Percentiles rank a stretch among this genome's conserved stretches.
These are phyloP conservation scores for Acorus calamus DNA, from an alignment of 106 monocot genomes.

Conservation along the genomic window DNA sequence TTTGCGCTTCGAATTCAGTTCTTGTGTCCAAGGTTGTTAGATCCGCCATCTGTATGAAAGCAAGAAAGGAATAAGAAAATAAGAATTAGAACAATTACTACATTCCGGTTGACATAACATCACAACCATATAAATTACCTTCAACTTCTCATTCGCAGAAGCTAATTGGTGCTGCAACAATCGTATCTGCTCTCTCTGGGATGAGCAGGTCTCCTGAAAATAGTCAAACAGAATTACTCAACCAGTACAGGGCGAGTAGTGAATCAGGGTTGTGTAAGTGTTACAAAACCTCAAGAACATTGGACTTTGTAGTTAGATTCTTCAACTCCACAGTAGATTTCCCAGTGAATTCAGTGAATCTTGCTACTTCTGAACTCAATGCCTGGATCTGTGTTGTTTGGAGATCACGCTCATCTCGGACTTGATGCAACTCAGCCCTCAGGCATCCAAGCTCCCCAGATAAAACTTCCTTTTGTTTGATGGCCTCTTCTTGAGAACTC, in stretches of 20 bases:
- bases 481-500: constrained; percentile 63
- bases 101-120: no score
- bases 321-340: constrained; percentile 25
- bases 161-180: constrained; percentile 41
- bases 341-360: constrained; percentile 21
- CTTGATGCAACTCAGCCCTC: constrained; percentile 57
- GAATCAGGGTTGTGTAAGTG: no score
- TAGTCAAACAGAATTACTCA: background rate
- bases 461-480: constrained; percentile 58
- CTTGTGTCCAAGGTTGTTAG: constrained; percentile 37
- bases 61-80: background rate
- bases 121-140: constrained; percentile 25
- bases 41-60: constrained; percentile 38
- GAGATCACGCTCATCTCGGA: constrained; percentile 67
- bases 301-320: constrained; percentile 4
- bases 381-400: constrained; percentile 34
- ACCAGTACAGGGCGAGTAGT: no score
- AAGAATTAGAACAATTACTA: background rate
- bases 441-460: constrained; percentile 41
- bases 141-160: constrained; percentile 52
- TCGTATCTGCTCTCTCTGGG: constrained; percentile 46
- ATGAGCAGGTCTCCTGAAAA: constrained; percentile 49
- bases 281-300: constrained; percentile 49
- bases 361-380: constrained; percentile 25
- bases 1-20: constrained; percentile 41